Conservation (phyloP, 148 eudicot species). For the Rhododendron williamsianum region DNA sequence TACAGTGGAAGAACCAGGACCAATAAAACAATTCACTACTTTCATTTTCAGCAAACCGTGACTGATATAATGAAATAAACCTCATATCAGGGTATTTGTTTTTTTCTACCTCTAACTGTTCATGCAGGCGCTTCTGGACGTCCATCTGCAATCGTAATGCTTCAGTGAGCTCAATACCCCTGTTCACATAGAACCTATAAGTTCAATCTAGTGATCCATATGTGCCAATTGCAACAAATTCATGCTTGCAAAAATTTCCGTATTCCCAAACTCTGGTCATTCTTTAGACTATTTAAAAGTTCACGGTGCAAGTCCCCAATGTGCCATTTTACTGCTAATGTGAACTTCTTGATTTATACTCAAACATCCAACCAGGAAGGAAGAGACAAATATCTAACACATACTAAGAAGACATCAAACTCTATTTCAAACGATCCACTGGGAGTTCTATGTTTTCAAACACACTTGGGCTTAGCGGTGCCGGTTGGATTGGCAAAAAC, state of each 20-base stretch:
- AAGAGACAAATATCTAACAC: not conserved
- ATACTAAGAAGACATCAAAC: not conserved
- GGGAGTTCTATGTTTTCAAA: not conserved
- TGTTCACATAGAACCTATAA: conserved; percentile 25
- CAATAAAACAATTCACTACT: not conserved
- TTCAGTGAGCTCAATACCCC: conserved; percentile 91
- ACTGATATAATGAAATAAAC: not conserved
- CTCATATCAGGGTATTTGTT: not conserved
- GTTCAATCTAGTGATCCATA: not conserved
- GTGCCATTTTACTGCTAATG: not conserved
- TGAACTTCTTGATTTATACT: not conserved
- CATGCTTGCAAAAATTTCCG: not conserved
- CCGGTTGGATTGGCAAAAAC: not conserved
- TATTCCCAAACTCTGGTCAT: not conserved
- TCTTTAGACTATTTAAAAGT: not conserved
- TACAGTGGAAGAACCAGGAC: not conserved
- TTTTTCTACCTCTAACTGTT: conserved; percentile 82
- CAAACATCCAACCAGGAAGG: not conserved
- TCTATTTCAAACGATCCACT: not conserved
- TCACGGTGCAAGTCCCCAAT: not conserved
- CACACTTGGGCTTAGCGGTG: not conserved
- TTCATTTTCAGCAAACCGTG: not conserved
- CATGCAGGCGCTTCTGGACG: conserved; percentile 92
- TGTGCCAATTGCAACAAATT: not conserved
- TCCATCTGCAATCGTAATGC: conserved; percentile 92